Base-by-base conservation (phyloP, 1,284 basidiomycete genomes). In the Papiliotrema fonsecae region DNA sequence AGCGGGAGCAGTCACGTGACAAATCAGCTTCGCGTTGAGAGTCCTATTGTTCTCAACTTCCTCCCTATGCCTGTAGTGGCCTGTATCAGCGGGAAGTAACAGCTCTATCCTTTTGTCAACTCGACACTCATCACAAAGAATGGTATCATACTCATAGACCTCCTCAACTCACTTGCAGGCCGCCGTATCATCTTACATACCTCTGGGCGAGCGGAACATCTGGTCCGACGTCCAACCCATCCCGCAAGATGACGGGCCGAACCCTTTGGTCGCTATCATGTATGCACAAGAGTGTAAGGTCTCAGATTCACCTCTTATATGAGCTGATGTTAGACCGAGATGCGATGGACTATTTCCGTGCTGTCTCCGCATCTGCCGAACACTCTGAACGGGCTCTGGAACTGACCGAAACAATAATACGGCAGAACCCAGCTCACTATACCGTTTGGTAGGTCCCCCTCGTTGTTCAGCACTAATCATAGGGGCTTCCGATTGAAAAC, bases 401-500 rank as follows among this genome's bases (percentile, higher is more conserved):
- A 56, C 78, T 97, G 41, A 97, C 92, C 0, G 86, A 92, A 71
- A 77, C 76, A 41, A 82, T 96, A 60, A 91, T 97, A 55, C 78
- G 84, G 26, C 76, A 86, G 73, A 96, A 96, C 67, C 88, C 91
- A 5, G 88, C 88, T 2, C 93, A 96, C 68, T 97, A 96, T 67
- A 87, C 90, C 42, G 89, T 91, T 56, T 97, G 92, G 92, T 92
- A 48, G 25, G 74, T 51, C 38, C 6, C 24, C 30, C 30, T 35
- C 34, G 19, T 16, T 35, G 34, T 19, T 19, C 16, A 32, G 13
- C 4, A 21, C 38, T 40, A 22, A 21, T 35, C 13, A 4, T 39
- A 49, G 47, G 47, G 47, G 40, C 14, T 96, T 91, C 72, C 83
- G 93, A 35, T 89, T 90, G 70, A 81, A 85, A 61, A 92, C 88